Percentiles rank a stretch among this genome's conserved stretches.
phyloP scores from a whole-genome alignment of 805 yeast species.

The Metschnikowia lachancei region DNA sequence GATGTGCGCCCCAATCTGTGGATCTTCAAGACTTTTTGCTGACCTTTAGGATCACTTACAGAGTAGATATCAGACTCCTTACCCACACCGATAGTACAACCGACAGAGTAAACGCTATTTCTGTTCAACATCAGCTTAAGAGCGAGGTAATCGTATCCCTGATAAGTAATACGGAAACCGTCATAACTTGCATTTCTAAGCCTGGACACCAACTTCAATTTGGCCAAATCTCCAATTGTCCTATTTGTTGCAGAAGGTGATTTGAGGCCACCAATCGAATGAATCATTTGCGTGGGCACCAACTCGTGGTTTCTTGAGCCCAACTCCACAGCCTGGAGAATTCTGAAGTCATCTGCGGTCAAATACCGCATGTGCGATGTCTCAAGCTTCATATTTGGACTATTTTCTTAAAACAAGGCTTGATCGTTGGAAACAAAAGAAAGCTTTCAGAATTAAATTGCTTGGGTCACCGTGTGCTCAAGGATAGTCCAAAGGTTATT shows the following conservation, averaged over 20 bases:
- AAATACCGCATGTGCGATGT: conserved; percentile 91
- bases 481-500: neutral
- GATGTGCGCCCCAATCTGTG: conserved; percentile 94
- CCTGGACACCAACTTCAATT: conserved; percentile 70
- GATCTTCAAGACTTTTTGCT: conserved; percentile 73
- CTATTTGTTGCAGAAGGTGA: conserved; percentile 74
- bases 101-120: conserved; percentile 71
- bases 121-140: conserved; percentile 77
- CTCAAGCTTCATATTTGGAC: conserved; percentile 73
- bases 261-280: conserved; percentile 72
- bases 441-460: too few species aligned
- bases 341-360: conserved; percentile 86
- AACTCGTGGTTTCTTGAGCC: conserved; percentile 93
- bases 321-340: conserved; percentile 81
- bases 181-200: conserved; percentile 91
- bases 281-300: conserved; percentile 85
- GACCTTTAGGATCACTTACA: conserved; percentile 65
- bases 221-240: conserved; percentile 82
- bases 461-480: too few species aligned
- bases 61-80: conserved; percentile 94
- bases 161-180: conserved; percentile 85
- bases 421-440: too few species aligned
- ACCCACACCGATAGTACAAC: conserved; percentile 91
- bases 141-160: conserved; percentile 91
- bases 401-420: neutral